Evolutionary conservation across 139 green algal species (phyloP).

Genomic region (Chlamydomonas urium): DNA sequence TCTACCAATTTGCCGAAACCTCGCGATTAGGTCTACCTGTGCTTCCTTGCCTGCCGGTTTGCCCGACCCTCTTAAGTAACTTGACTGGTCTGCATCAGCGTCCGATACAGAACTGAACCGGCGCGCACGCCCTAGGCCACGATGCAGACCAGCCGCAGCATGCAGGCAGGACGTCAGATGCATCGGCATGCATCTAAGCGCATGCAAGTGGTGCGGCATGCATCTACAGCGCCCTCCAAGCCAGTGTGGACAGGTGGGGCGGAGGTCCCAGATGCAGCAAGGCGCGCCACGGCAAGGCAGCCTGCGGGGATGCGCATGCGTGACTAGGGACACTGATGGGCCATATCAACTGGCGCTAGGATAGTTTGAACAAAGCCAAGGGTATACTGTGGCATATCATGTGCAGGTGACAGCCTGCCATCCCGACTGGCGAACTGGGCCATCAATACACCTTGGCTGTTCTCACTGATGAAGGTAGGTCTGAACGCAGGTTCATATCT

Average conservation of each 20-base stretch:
- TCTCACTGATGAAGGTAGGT: not conserved
- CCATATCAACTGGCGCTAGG: not conserved
- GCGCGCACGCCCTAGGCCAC: too few relatives aligned
- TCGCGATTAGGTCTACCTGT: too few relatives aligned
- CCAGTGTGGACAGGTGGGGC: not conserved
- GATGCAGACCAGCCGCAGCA: too few relatives aligned
- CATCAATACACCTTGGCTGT: constrained; percentile 2
- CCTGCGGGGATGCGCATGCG: not conserved
- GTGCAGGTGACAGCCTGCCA: constrained; percentile 3
- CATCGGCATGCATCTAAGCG: too few relatives aligned
- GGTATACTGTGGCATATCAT: not conserved
- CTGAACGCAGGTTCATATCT: not conserved
- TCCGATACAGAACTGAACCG: too few relatives aligned
- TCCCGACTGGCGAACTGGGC: constrained; percentile 3
- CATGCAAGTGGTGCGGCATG: too few relatives aligned
- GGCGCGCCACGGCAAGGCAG: not conserved
- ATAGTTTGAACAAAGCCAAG: not conserved
- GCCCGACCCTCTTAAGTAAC: too few relatives aligned
- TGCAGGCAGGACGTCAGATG: too few relatives aligned
- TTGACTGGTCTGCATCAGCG: too few relatives aligned
- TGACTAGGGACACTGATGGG: not conserved
- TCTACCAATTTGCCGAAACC: too few relatives aligned
- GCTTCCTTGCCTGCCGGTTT: too few relatives aligned
- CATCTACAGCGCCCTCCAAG: too few relatives aligned
- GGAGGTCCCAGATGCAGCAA: not conserved